phyloP scores from a whole-genome alignment of 139 green algal genomes.

The Marvania coccoides region DNA sequence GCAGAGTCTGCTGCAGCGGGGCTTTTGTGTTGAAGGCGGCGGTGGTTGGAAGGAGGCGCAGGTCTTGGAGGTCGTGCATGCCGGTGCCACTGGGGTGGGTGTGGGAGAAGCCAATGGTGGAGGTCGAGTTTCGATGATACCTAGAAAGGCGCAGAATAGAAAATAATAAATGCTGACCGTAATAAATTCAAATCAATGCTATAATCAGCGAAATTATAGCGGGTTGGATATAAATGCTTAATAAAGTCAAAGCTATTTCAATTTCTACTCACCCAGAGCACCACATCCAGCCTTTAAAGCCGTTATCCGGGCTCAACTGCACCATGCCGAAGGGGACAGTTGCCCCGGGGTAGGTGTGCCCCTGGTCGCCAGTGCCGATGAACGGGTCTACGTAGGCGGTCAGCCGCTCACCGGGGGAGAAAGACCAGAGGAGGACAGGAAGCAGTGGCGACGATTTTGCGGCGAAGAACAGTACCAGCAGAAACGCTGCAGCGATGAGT shows the following conservation, averaged over 20 bases:
- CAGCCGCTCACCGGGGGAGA: no score
- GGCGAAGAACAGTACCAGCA: no score
- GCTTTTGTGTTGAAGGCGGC: neutral
- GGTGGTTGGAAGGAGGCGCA: neutral
- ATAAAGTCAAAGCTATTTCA: no score
- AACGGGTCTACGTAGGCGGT: neutral
- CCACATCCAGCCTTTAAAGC: neutral
- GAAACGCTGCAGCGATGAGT: no score
- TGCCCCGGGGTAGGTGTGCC: constrained; percentile 2
- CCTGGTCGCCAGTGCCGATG: constrained; percentile 3
- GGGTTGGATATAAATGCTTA: no score
- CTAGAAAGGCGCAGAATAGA: no score
- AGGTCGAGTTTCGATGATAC: neutral
- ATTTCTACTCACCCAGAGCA: no score
- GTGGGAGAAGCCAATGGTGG: constrained; percentile 5
- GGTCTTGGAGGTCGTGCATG: neutral
- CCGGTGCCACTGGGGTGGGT: constrained; percentile 3
- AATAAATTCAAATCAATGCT: no score
- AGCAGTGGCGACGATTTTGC: no score
- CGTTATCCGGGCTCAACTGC: constrained; percentile 3
- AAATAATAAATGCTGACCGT: no score
- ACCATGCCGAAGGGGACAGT: constrained; percentile 8
- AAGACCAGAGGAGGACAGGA: no score
- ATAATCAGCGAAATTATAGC: no score
- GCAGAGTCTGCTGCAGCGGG: neutral